A percentile compares a stretch with the other conserved stretches of the same genome.
phyloP scores from a whole-genome alignment of 2,329 filamentous ascomycete genomes.

The Purpureocillium lavendulum region DNA sequence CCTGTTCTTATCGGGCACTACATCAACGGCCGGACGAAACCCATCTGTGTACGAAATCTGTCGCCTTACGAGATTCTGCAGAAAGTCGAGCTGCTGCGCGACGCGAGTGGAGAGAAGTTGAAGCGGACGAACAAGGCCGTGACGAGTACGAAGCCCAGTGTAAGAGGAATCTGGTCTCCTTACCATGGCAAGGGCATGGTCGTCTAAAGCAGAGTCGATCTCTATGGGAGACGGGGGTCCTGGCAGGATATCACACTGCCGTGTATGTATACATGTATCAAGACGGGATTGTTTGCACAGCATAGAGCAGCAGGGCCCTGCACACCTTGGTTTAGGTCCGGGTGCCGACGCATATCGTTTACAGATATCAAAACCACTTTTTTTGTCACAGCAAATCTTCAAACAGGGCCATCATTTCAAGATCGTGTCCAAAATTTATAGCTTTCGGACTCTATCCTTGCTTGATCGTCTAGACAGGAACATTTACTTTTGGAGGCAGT shows the following conservation, averaged over 20 bases:
- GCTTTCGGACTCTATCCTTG: too few relatives aligned
- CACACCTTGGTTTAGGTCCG: neutral
- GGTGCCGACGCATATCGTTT: too few relatives aligned
- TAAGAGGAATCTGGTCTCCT: slow-evolving; percentile 63
- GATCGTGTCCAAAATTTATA: too few relatives aligned
- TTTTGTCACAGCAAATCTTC: neutral
- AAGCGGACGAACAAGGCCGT: slow-evolving; percentile 56
- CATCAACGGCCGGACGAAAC: slow-evolving; percentile 81
- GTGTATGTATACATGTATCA: slow-evolving; percentile 19
- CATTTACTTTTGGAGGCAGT: slow-evolving; percentile 39
- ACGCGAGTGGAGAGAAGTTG: slow-evolving; percentile 69
- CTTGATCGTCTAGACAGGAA: neutral
- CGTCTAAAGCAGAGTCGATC: slow-evolving; percentile 36
- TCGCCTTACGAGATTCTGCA: slow-evolving; percentile 70
- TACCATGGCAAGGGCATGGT: slow-evolving; percentile 54
- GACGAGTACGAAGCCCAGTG: slow-evolving; percentile 54
- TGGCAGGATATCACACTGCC: slow-evolving; percentile 4
- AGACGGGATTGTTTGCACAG: slow-evolving; percentile 12
- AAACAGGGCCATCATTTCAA: too few relatives aligned
- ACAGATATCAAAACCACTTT: too few relatives aligned
- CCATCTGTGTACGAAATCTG: slow-evolving; percentile 83
- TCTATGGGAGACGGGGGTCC: neutral
- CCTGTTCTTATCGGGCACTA: slow-evolving; percentile 85
- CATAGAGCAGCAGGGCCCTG: slow-evolving; percentile 19
- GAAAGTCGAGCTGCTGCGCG: slow-evolving; percentile 66